Conservation (phyloP, 306 rosid genomes). For the Vicia faba region DNA sequence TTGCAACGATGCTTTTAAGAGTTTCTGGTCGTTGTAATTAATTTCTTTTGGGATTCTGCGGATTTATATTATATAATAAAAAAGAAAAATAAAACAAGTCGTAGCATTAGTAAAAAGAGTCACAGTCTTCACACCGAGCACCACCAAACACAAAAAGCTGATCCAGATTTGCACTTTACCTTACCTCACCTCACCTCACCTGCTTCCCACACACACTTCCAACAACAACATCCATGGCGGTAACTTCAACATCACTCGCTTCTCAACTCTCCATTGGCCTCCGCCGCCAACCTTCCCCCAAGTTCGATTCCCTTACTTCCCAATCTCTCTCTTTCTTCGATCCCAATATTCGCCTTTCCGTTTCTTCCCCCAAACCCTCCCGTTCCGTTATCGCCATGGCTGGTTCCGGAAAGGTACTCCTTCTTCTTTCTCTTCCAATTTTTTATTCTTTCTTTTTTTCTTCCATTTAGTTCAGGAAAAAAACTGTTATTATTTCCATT, state of each 20-base stretch:
- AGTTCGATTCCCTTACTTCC: conserved; percentile 50
- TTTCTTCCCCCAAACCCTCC: conserved; percentile 58
- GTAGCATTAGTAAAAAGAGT: conserved; percentile 14
- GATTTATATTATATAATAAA: too few species aligned
- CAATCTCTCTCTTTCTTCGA: conserved; percentile 47
- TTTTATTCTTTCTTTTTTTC: too few species aligned
- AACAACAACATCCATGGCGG: conserved; percentile 57
- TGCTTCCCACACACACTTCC: background rate
- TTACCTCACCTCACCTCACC: too few species aligned
- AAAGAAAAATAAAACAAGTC: too few species aligned
- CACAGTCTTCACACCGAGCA: conserved; percentile 1
- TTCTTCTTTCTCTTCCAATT: background rate
- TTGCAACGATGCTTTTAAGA: too few species aligned
- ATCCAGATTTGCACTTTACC: conserved; percentile 29
- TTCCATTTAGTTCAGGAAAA: too few species aligned
- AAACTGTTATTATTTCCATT: too few species aligned
- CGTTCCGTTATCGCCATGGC: conserved; percentile 82
- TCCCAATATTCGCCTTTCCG: conserved; percentile 65
- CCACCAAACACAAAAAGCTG: conserved; percentile 39
- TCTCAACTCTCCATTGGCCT: conserved; percentile 73
- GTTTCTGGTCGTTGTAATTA: too few species aligned
- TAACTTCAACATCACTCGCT: conserved; percentile 73
- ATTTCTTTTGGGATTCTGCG: too few species aligned
- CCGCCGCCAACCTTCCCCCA: conserved; percentile 54
- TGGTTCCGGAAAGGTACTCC: conserved; percentile 79